Percentiles rank a stretch among this genome's conserved stretches.
Evolutionary conservation across 768 basidiomycete genomes (phyloP).

Genomic region (Kwoniella dendrophila): DNA sequence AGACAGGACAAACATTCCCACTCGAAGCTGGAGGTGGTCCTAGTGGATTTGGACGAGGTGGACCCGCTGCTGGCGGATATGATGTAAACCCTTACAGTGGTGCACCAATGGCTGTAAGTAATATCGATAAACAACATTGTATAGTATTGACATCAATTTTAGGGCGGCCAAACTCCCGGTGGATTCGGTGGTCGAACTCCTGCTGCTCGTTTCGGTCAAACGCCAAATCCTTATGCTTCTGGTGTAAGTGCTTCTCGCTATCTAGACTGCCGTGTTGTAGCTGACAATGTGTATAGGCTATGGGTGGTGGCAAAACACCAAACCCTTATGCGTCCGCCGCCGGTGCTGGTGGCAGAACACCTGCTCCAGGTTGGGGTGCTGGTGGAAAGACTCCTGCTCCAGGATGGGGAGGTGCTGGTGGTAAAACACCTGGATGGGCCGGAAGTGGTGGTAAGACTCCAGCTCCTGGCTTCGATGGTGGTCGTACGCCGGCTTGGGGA

Average conservation of each 20-base stretch:
- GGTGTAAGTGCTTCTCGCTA: conserved; percentile 12
- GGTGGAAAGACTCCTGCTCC: conserved; percentile 49
- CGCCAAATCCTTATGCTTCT: conserved; percentile 70
- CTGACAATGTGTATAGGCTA: conserved; percentile 8
- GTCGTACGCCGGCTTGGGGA: conserved; percentile 30
- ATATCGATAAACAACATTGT: background rate
- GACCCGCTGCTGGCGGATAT: conserved; percentile 35
- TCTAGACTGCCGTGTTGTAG: background rate
- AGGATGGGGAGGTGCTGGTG: conserved; percentile 39
- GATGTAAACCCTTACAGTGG: conserved; percentile 46
- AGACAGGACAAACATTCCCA: conserved; percentile 43
- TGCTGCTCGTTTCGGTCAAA: conserved; percentile 63
- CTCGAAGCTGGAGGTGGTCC: conserved; percentile 36
- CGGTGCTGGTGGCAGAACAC: conserved; percentile 35
- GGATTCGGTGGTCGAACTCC: conserved; percentile 53
- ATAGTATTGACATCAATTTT: conserved; percentile 19
- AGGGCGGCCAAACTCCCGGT: conserved; percentile 43
- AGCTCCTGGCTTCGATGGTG: conserved; percentile 55
- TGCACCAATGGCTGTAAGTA: conserved; percentile 31
- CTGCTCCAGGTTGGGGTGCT: conserved; percentile 32
- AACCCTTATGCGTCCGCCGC: conserved; percentile 60
- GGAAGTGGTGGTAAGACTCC: conserved; percentile 61
- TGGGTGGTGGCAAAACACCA: conserved; percentile 59
- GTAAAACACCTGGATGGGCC: conserved; percentile 36
- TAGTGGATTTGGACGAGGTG: conserved; percentile 16